These are phyloP conservation scores for Waltiozyma solani DNA, from an alignment of 1,139 yeast species.

Conservation along the genomic window DNA sequence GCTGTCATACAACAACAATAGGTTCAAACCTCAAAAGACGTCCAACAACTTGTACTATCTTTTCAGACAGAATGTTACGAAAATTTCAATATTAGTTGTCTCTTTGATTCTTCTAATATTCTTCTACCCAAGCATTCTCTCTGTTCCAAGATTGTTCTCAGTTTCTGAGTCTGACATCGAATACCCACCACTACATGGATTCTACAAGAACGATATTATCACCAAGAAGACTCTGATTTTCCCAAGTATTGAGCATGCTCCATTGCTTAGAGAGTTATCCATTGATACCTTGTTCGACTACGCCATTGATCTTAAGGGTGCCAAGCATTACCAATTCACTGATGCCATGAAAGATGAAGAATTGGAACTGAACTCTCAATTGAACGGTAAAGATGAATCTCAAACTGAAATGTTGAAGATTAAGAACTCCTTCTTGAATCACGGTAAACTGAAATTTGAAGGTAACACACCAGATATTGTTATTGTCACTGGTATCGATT, in stretches of 20 bases:
- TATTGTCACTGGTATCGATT: conserved; percentile 76
- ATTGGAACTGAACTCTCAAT: conserved; percentile 28
- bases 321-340: conserved; percentile 37
- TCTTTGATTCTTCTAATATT: conserved; percentile 3
- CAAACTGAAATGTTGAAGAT: conserved; percentile 28
- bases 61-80: not conserved
- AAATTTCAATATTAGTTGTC: conserved; percentile 1
- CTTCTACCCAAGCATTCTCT: not conserved
- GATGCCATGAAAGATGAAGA: conserved; percentile 27
- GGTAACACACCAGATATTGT: conserved; percentile 54
- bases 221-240: conserved; percentile 45
- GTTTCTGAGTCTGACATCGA: not conserved
- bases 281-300: conserved; percentile 37
- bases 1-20: conserved; percentile 15
- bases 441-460: conserved; percentile 48
- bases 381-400: conserved; percentile 25
- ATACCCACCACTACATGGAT: conserved; percentile 28
- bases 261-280: conserved; percentile 44
- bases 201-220: conserved; percentile 31
- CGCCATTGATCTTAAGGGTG: conserved; percentile 31
- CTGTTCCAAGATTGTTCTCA: not conserved
- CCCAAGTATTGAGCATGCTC: conserved; percentile 62
- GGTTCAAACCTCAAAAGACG: conserved; percentile 18
- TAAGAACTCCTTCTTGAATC: conserved; percentile 50
- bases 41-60: conserved; percentile 2